Percentiles rank a stretch among this genome's conserved stretches.
Evolutionary conservation across 148 eudicot genomes (phyloP).

Genomic region (Silene latifolia): DNA sequence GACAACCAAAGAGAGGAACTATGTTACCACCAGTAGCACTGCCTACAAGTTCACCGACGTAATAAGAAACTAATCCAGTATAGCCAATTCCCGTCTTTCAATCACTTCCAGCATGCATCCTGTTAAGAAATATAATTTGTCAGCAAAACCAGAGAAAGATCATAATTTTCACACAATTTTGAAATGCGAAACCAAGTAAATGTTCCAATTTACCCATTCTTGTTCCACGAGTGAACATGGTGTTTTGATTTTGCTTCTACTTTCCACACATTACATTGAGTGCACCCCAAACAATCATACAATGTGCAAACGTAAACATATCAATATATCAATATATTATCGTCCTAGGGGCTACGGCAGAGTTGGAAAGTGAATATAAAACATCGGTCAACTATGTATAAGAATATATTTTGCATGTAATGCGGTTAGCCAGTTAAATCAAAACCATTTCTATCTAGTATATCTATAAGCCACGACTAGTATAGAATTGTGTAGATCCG

Average conservation of each 20-base stretch:
- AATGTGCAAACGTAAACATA: too few species aligned
- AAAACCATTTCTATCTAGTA: neutral
- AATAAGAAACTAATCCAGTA: neutral
- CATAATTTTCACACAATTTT: too few species aligned
- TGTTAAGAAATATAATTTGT: neutral
- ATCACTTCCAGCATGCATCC: slow-evolving; percentile 4
- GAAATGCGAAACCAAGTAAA: neutral
- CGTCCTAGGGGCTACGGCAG: neutral
- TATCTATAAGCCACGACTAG: neutral
- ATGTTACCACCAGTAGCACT: neutral
- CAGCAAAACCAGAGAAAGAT: neutral
- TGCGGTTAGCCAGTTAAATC: neutral
- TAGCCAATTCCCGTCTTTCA: neutral
- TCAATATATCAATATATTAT: too few species aligned
- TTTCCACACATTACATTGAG: neutral
- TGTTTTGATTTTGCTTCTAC: neutral
- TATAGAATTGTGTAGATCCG: neutral
- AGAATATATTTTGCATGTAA: neutral
- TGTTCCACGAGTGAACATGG: neutral
- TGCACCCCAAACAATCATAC: too few species aligned
- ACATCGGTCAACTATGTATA: neutral
- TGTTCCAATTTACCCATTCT: neutral
- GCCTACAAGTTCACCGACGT: neutral
- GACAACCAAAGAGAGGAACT: neutral
- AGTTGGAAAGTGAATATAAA: neutral